Conservation (phyloP, 306 rosid genomes). For the Cicer chorassanicum region DNA sequence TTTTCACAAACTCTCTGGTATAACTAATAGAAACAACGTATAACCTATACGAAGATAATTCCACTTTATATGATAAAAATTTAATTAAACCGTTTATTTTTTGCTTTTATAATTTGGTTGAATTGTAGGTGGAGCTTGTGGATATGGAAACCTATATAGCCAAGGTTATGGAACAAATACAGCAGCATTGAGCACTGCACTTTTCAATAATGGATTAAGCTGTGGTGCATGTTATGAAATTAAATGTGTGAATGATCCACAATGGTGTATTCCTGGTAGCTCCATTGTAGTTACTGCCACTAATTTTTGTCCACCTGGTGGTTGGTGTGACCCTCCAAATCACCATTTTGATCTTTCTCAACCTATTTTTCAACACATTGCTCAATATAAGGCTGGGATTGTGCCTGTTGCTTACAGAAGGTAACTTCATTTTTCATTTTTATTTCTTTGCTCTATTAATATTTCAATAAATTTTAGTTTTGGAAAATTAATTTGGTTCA, state of each 20-base stretch:
- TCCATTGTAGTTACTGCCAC: slow-evolving; percentile 55
- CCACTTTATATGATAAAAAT: too few relatives aligned
- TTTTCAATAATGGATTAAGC: slow-evolving; percentile 56
- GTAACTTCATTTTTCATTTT: slow-evolving; percentile 41
- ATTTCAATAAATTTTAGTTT: not conserved
- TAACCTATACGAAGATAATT: too few relatives aligned
- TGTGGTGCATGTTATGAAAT: slow-evolving; percentile 59
- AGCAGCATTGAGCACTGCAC: slow-evolving; percentile 56
- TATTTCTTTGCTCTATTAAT: too few relatives aligned
- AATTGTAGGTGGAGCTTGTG: slow-evolving; percentile 58
- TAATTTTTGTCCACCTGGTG: slow-evolving; percentile 61
- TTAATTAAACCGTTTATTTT: too few relatives aligned
- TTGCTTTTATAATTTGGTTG: not conserved
- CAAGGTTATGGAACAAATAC: slow-evolving; percentile 59
- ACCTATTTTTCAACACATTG: slow-evolving; percentile 57
- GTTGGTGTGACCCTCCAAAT: slow-evolving; percentile 61
- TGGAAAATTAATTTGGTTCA: not conserved
- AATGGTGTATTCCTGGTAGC: slow-evolving; percentile 58
- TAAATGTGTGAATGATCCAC: slow-evolving; percentile 54
- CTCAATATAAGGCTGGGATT: slow-evolving; percentile 56
- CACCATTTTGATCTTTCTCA: slow-evolving; percentile 60
- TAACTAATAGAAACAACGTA: too few relatives aligned
- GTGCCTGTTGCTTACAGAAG: slow-evolving; percentile 57
- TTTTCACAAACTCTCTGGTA: too few relatives aligned
- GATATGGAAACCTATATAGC: slow-evolving; percentile 56